Base-by-base conservation (phyloP, 257 asterid genomes). In the Verbena officinalis region DNA sequence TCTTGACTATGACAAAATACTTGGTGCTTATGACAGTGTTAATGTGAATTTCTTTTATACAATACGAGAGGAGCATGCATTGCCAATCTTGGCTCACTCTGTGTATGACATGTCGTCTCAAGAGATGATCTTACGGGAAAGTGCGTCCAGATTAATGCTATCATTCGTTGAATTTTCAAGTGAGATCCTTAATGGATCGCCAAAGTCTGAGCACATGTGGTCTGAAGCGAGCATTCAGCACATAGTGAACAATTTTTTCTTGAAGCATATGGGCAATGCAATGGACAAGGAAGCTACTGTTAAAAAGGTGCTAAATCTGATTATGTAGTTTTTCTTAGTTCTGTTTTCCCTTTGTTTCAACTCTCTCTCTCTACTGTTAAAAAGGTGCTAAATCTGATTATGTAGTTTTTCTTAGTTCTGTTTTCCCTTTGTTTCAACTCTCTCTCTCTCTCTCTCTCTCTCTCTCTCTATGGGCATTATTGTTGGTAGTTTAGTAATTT, bases 201-300 rank as follows among this genome's bases (percentile, higher is more conserved):
- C 33, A 30, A 63, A 63, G 53, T 67, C 82, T 38, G 73, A 79
- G 68, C 74, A 51, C 50, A 58, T 49, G 42, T 83, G 91, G 91
- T 77, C 92, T 43, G 79, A 75, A 78, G 74, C 80, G 51, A 66
- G 77, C 72, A 73, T 90, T 73, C 79, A 63, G 77, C 76, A 72
- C 65, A 65, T 73, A 59, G 60, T 84, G 59, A 84, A 72, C 64
- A 85, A 73, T 50, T 81, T 88, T 76, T 73, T 90, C 78, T 62
- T 88, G 81, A 94, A 82, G 79, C 90, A 88, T 67, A 88, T 94
- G 92, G 97, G 96, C 62, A 76, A 71, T 68, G 95, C 97, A 33
- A 88, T 94, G 97, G 73, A 53, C 65, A 90, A 81, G 76, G 95
- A 84, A 69, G 74, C 74, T 72, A 62, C 95, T 67, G 71, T 74